Evolutionary conservation across 805 yeast genomes (phyloP).

Genomic region (Saturnispora bothae): DNA sequence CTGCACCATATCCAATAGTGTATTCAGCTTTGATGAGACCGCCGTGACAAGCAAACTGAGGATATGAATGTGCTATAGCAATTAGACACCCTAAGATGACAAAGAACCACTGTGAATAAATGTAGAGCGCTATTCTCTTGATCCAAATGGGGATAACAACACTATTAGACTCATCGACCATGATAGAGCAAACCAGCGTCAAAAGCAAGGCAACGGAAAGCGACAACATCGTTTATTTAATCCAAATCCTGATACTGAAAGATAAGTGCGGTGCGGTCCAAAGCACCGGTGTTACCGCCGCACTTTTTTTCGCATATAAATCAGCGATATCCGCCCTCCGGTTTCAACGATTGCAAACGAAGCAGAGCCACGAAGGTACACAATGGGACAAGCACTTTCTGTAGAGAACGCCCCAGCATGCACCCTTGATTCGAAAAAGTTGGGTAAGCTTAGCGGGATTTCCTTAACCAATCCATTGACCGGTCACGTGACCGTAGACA

Average conservation of each 20-base stretch:
- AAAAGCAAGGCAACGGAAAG: too few species aligned
- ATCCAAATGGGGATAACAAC: slow-evolving; percentile 1
- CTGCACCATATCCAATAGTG: slow-evolving; percentile 76
- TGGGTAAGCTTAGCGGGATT: slow-evolving; percentile 23
- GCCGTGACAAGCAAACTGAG: slow-evolving; percentile 74
- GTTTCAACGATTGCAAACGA: too few species aligned
- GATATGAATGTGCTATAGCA: slow-evolving; percentile 66
- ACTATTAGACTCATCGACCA: background rate
- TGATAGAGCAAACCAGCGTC: background rate
- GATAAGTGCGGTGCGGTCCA: background rate
- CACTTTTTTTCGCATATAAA: background rate
- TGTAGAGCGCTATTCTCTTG: background rate
- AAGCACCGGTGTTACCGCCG: background rate
- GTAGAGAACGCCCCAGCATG: slow-evolving; percentile 15
- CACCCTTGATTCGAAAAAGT: slow-evolving; percentile 13
- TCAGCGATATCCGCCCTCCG: too few species aligned
- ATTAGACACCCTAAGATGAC: slow-evolving; percentile 60
- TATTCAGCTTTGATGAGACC: slow-evolving; percentile 69
- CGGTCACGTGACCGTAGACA: slow-evolving; percentile 16
- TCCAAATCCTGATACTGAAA: background rate
- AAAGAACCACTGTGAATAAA: slow-evolving; percentile 52
- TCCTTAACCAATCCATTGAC: slow-evolving; percentile 14
- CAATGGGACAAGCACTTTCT: slow-evolving; percentile 20
- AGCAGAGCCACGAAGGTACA: too few species aligned
- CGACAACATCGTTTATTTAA: background rate